Conservation (phyloP, 1,284 basidiomycete genomes). For the Ceratobasidium sp. region DNA sequence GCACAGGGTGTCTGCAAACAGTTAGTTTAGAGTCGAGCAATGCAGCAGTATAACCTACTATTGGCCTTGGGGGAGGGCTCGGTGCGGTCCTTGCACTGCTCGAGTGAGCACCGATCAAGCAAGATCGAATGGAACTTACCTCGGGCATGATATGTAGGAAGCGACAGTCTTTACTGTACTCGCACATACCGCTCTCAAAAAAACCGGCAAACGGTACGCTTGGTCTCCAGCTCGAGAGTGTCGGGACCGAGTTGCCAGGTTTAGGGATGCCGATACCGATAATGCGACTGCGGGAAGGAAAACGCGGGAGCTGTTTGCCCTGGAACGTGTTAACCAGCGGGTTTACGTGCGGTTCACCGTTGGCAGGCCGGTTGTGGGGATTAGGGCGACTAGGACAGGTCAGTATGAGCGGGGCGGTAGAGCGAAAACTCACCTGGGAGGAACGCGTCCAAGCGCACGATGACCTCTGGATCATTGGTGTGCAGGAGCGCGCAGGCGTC, state of each 20-base stretch:
- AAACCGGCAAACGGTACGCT: constrained; percentile 41
- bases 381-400: constrained; percentile 16
- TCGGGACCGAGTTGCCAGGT: constrained; percentile 28
- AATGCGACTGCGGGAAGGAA: constrained; percentile 40
- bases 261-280: constrained; percentile 45
- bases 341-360: constrained; percentile 42
- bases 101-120: constrained; percentile 20
- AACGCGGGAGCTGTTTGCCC: constrained; percentile 31
- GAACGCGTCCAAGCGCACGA: constrained; percentile 31
- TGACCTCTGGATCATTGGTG: constrained; percentile 31
- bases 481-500: constrained; percentile 41
- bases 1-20: constrained; percentile 31
- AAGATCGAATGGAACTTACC: constrained; percentile 12
- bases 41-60: not conserved
- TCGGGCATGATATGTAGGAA: constrained; percentile 38
- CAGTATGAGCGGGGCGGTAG: not conserved
- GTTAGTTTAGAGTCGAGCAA: not conserved
- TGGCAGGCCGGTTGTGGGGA: constrained; percentile 29
- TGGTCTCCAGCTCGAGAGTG: constrained; percentile 12
- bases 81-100: constrained; percentile 12
- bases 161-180: constrained; percentile 44
- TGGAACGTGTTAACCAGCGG: constrained; percentile 31
- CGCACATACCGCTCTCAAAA: constrained; percentile 39
- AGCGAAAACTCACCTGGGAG: constrained; percentile 26
- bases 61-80: constrained; percentile 16